Evolutionary conservation across 1,139 yeast species (phyloP), one percentile per base, ranked within the genome.

Genomic region (Trichomonascaceae sp.): DNA sequence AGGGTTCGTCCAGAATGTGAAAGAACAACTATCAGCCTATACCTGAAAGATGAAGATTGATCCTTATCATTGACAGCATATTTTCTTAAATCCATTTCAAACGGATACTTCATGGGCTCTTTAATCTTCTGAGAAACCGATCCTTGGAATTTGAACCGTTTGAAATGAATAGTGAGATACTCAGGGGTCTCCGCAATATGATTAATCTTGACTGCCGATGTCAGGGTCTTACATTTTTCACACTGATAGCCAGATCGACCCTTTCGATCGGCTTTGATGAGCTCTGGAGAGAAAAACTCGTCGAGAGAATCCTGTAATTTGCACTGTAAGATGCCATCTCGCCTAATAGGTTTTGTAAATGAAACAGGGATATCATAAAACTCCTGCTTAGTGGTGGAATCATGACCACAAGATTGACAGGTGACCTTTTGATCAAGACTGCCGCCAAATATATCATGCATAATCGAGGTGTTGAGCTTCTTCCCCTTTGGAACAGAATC

Each of bases 391-490:
- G 99, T 93, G 50, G 82, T 82, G n/a, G 96, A 87, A 19, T 87
- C 82, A 62, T 86, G 82, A 17, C 84, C 81, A 72, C 99, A 93
- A 53, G 75, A 80, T 58, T 80, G 80, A 72, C 99, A 93, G 0
- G 88, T 83, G 43, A 93, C 95, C 48, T 82, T 79, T 71, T 93
- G 99, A 62, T 85, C 81, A 57, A 91, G 74, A 51, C 88, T 73
- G 2, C 99, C 99, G 27, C 98, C 99, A 71, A 93, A 93, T 19
- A 93, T 87, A 66, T 91, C 96, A 70, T 93, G 91, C 20, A 93
- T 75, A 32, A 91, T 84, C 51, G 96, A 86, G 60, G 85, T 78
- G 62, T 88, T 87, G 66, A 90, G 75, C 66, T 91, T 90, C 51
- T 75, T 78, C 13, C 96, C 96, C 66, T 83, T 85, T 36, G 97